Evolutionary conservation across 345 rosid species (phyloP).

Genomic region (Angophora floribunda): DNA sequence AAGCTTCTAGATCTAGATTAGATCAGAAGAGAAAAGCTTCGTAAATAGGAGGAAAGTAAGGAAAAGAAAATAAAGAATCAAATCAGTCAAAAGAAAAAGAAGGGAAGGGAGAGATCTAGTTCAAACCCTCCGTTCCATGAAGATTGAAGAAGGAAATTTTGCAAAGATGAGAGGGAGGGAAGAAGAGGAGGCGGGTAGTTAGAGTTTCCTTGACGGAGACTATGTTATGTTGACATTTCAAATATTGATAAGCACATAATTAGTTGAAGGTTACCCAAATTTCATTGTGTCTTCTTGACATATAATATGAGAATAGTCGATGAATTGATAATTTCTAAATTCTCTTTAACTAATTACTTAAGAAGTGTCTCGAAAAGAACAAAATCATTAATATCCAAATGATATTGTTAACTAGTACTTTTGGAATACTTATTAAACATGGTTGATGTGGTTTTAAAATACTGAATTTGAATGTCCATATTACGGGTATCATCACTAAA

Average conservation of each 20-base stretch:
- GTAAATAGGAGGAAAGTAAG: neutral
- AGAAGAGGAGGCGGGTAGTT: neutral
- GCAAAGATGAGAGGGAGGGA: neutral
- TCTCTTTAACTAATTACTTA: neutral
- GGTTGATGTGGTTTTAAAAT: neutral
- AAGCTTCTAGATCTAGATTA: neutral
- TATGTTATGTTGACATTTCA: neutral
- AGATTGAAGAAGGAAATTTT: accelerated
- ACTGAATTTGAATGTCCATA: neutral
- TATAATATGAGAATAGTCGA: neutral
- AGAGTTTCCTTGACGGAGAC: neutral
- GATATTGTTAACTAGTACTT: neutral
- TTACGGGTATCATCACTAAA: neutral
- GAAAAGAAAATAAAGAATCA: accelerated
- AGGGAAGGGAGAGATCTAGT: neutral
- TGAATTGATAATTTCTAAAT: neutral
- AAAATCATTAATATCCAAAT: neutral
- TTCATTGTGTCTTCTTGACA: neutral
- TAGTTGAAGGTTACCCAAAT: accelerated
- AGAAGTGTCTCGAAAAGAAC: neutral
- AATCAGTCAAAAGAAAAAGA: neutral
- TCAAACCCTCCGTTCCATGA: neutral
- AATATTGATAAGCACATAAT: neutral
- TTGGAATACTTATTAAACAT: neutral
- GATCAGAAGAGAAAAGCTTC: neutral